phyloP scores from a whole-genome alignment of 208 protist genomes.

The Naegleria fowleri region DNA sequence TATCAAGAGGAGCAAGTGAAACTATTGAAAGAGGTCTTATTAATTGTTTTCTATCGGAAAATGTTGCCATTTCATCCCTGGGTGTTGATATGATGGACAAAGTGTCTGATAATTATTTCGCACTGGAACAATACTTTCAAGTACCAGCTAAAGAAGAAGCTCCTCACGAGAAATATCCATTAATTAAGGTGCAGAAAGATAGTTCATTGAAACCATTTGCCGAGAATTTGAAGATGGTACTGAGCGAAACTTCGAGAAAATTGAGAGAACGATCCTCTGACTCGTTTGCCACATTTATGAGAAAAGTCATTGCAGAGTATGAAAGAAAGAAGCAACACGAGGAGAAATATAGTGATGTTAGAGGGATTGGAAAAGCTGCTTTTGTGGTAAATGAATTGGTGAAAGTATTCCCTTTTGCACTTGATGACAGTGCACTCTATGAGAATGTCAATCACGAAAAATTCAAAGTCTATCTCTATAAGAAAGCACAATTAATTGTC shows the following conservation, averaged over 20 bases:
- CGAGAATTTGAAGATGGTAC: neutral
- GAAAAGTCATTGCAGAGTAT: neutral
- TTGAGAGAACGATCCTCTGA: neutral
- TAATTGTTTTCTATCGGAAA: neutral
- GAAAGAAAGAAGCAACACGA: neutral
- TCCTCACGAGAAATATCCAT: neutral
- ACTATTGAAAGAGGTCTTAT: neutral
- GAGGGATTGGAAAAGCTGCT: neutral
- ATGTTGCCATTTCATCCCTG: neutral
- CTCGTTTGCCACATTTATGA: neutral
- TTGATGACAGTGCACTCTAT: neutral
- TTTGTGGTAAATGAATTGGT: neutral
- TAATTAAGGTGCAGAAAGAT: neutral
- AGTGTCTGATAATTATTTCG: neutral
- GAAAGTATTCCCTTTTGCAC: neutral
- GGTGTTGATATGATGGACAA: neutral
- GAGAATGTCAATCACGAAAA: neutral
- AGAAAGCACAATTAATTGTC: conserved; percentile 1
- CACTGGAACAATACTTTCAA: neutral
- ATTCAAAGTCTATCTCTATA: neutral
- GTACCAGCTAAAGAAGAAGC: neutral
- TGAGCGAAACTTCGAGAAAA: neutral
- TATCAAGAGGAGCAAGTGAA: neutral
- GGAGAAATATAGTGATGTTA: neutral
- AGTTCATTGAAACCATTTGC: neutral